Conservation (phyloP, 2,329 filamentous ascomycete genomes). For the Neoarthrinium moseri region DNA sequence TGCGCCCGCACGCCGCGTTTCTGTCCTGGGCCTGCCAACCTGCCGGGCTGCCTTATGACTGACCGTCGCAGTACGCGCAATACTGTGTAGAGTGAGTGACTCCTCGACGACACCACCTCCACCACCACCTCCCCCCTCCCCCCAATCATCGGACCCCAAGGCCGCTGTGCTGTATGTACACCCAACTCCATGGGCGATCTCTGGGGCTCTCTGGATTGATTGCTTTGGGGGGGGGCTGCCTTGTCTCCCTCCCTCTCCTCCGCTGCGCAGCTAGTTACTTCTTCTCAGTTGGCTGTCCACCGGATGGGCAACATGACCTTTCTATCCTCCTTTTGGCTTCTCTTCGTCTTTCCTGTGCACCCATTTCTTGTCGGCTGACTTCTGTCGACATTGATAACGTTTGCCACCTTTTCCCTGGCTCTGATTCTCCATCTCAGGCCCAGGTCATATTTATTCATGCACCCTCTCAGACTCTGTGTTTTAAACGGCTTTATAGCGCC, state of each 20-base stretch:
- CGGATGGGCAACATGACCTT: not conserved
- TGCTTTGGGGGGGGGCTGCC: conserved; percentile 9
- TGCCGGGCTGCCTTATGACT: conserved; percentile 6
- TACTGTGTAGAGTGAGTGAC: conserved; percentile 1
- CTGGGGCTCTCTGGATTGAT: not conserved
- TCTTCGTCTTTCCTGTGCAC: conserved; percentile 8
- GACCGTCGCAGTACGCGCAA: too few relatives aligned
- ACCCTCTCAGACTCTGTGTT: not conserved
- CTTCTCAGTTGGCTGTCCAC: conserved; percentile 8
- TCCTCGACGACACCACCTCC: conserved; percentile 12
- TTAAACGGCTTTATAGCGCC: conserved; percentile 4
- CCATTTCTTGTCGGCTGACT: conserved; percentile 1
- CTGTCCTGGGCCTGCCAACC: conserved; percentile 28
- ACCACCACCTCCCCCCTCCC: conserved; percentile 24
- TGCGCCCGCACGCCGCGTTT: conserved; percentile 25
- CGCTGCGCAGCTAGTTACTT: conserved; percentile 1
- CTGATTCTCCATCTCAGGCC: not conserved
- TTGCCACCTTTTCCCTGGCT: not conserved
- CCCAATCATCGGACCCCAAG: too few relatives aligned
- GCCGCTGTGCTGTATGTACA: too few relatives aligned
- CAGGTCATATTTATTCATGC: conserved; percentile 5
- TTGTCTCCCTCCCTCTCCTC: conserved; percentile 1
- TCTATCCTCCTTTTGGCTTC: conserved; percentile 4
- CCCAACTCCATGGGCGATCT: not conserved
- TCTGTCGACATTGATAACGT: not conserved